Evolutionary conservation across 139 green algal species (phyloP).

Genomic region (Chlamydomonas sphaeroides): DNA sequence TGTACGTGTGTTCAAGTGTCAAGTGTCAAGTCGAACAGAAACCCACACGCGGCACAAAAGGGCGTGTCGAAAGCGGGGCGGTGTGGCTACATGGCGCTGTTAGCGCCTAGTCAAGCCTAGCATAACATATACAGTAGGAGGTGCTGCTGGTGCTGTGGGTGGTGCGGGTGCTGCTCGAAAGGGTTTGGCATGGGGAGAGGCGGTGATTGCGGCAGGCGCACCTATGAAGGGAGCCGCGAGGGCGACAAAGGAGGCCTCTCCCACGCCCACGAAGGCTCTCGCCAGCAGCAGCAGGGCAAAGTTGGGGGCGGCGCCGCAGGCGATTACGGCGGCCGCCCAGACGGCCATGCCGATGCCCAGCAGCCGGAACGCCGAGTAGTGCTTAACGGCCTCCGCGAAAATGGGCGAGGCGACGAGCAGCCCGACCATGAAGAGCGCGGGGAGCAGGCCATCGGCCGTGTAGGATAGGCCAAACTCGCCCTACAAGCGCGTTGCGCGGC

Average conservation of each 20-base stretch:
- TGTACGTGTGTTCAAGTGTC: no score
- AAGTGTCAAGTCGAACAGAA: no score
- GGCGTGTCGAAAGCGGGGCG: no score
- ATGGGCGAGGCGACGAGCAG: slow-evolving; percentile 90
- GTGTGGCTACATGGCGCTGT: no score
- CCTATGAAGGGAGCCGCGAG: slow-evolving; percentile 95
- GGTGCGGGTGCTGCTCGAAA: no score
- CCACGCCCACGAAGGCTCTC: slow-evolving; percentile 87
- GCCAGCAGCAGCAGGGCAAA: slow-evolving; percentile 76
- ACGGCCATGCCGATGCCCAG: slow-evolving; percentile 89
- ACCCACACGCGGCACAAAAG: no score
- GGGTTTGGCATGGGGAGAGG: no score
- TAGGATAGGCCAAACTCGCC: slow-evolving; percentile 86
- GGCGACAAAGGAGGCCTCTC: slow-evolving; percentile 94
- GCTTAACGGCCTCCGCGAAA: slow-evolving; percentile 85
- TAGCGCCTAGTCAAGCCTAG: no score
- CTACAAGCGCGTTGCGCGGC: slow-evolving; percentile 42
- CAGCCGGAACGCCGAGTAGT: slow-evolving; percentile 72
- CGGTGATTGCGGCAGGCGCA: no score
- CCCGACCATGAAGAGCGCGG: slow-evolving; percentile 93
- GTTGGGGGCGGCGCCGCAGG: slow-evolving; percentile 72
- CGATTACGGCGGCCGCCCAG: slow-evolving; percentile 79
- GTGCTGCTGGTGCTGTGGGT: no score
- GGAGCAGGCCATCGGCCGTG: slow-evolving; percentile 91
- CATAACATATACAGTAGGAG: no score